Conservation (phyloP, 441 rosid species). For the Arabidopsis lyrata region DNA sequence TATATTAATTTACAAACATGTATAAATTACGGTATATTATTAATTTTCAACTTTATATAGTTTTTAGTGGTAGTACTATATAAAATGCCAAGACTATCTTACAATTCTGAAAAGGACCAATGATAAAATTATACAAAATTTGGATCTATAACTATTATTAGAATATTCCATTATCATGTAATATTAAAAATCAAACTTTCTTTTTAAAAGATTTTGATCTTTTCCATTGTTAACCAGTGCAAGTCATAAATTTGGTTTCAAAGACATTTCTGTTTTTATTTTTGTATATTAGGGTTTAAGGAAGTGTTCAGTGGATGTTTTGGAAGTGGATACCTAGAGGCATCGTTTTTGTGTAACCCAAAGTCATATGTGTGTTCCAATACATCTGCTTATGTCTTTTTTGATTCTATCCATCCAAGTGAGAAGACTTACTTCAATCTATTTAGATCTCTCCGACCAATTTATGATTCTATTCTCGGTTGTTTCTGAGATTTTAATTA, state of each 20-base stretch:
- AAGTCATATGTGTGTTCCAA: conserved; percentile 62
- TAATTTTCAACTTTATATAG: neutral
- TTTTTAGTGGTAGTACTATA: neutral
- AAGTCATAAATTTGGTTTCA: conserved; percentile 5
- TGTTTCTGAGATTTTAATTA: neutral
- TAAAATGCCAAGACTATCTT: neutral
- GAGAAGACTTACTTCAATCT: conserved; percentile 55
- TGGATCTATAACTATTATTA: neutral
- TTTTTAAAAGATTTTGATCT: neutral
- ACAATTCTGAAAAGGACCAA: neutral
- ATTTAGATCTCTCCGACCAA: conserved; percentile 43
- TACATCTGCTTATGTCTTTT: conserved; percentile 72
- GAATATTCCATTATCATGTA: neutral
- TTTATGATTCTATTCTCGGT: conserved; percentile 23
- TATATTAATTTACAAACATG: neutral
- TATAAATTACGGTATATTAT: neutral
- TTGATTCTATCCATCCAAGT: conserved; percentile 86
- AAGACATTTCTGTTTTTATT: neutral
- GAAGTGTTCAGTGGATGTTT: conserved; percentile 72
- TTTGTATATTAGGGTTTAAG: conserved; percentile 56
- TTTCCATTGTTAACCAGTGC: neutral
- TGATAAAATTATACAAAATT: neutral
- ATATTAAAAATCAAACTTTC: neutral
- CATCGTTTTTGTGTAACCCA: conserved; percentile 66
- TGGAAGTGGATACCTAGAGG: conserved; percentile 76